phyloP scores from a whole-genome alignment of 208 protist species.

The Trypanosoma congolense region DNA sequence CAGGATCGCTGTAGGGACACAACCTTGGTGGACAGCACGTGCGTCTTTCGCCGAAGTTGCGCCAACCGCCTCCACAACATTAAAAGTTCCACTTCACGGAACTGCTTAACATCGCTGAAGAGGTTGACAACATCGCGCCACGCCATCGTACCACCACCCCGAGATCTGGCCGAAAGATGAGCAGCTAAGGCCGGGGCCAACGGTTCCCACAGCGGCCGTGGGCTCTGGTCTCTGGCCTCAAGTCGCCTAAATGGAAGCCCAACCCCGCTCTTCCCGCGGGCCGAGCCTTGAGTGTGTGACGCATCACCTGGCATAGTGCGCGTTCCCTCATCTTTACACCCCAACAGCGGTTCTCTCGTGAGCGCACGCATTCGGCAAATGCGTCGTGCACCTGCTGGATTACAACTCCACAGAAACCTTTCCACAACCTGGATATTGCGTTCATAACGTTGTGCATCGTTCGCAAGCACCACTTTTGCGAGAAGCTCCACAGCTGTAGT shows the following conservation, averaged over 20 bases:
- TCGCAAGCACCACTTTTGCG: not conserved
- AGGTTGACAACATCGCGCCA: conserved; percentile 14
- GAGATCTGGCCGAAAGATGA: conserved; percentile 1
- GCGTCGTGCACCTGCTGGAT: conserved; percentile 9
- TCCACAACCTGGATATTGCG: conserved; percentile 8
- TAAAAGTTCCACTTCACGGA: conserved; percentile 9
- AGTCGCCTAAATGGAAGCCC: not conserved
- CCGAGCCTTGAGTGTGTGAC: not conserved
- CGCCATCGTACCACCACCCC: not conserved
- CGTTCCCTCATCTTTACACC: not conserved
- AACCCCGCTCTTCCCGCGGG: not conserved
- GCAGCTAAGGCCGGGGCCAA: conserved; percentile 14
- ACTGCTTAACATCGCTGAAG: conserved; percentile 16
- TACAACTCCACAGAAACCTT: conserved; percentile 11
- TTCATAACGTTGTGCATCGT: conserved; percentile 9
- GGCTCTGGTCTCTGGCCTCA: not conserved
- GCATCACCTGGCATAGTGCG: not conserved
- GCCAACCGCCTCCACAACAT: conserved; percentile 10
- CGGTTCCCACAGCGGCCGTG: conserved; percentile 5
- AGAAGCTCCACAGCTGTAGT: not conserved
- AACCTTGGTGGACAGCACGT: conserved; percentile 3
- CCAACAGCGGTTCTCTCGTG: not conserved
- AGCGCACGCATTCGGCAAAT: too few relatives aligned
- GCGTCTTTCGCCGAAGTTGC: conserved; percentile 6
- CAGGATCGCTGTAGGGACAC: too few relatives aligned